Conservation (phyloP, 306 rosid genomes). For the Cicer judaicum region DNA sequence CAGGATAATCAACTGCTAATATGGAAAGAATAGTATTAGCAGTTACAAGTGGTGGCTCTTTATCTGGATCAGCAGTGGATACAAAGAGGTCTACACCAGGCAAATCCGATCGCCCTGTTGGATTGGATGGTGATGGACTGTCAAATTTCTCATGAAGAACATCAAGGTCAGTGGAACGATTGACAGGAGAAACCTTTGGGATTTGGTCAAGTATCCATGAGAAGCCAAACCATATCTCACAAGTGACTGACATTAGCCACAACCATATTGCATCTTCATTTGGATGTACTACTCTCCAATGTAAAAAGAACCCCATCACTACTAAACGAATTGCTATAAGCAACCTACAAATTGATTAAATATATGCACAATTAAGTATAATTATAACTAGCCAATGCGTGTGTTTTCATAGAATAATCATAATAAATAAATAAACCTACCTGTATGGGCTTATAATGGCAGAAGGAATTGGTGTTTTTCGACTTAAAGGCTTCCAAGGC, state of each 20-base stretch:
- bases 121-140: conserved; percentile 51
- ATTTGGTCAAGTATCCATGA: conserved; percentile 62
- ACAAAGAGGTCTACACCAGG: conserved; percentile 56
- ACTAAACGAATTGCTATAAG: conserved; percentile 62
- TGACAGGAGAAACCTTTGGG: conserved; percentile 52
- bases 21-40: conserved; percentile 67
- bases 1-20: conserved; percentile 58
- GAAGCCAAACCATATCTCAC: conserved; percentile 62
- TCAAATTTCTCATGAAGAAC: conserved; percentile 60
- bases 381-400: neutral
- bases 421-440: conserved; percentile 41
- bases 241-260: conserved; percentile 58
- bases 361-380: neutral
- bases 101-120: conserved; percentile 60
- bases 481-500: conserved; percentile 78
- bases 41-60: conserved; percentile 58
- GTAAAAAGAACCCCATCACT: conserved; percentile 67
- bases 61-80: conserved; percentile 64
- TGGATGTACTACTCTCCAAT: conserved; percentile 79
- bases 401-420: neutral
- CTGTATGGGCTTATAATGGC: conserved; percentile 85
- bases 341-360: conserved; percentile 49
- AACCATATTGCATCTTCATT: conserved; percentile 64
- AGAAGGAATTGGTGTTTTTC: conserved; percentile 59
- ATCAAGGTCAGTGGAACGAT: conserved; percentile 54